These are phyloP conservation scores for Oleoguttula mirabilis DNA, from an alignment of 495 filamentous ascomycete genomes.

Conservation along the genomic window DNA sequence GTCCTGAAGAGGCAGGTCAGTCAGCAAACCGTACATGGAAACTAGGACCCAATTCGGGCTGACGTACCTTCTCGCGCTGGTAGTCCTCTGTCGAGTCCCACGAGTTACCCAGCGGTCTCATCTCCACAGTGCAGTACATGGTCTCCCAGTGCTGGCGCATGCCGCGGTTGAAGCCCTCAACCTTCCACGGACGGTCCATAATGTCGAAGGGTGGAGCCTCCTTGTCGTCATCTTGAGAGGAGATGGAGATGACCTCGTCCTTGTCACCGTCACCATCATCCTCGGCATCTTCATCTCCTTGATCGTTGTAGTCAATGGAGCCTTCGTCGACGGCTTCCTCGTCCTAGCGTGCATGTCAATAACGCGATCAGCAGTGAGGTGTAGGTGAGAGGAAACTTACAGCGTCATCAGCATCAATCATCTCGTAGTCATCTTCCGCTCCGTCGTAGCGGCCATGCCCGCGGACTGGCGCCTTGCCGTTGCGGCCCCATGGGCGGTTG, in stretches of 20 bases:
- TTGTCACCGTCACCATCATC: not conserved
- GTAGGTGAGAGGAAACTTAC: not conserved
- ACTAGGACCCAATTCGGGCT: not conserved
- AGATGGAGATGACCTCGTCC: conserved; percentile 3
- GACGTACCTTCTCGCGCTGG: conserved; percentile 8
- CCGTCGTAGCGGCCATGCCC: too few relatives aligned
- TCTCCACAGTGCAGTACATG: not conserved
- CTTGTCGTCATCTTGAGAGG: conserved; percentile 5
- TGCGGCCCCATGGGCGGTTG: not conserved
- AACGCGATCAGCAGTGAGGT: not conserved
- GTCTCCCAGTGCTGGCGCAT: conserved; percentile 4
- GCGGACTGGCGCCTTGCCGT: conserved; percentile 5
- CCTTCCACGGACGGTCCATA: conserved; percentile 1
- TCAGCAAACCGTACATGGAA: not conserved
- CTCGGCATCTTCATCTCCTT: not conserved
- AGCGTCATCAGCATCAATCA: too few relatives aligned
- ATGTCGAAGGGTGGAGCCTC: not conserved
- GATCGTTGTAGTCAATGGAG: conserved; percentile 1
- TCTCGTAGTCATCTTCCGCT: too few relatives aligned
- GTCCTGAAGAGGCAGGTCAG: not conserved
- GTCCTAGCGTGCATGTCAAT: not conserved
- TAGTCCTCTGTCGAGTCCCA: conserved; percentile 13
- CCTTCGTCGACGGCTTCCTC: conserved; percentile 7
- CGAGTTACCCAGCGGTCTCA: not conserved
- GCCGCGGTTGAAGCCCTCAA: not conserved